phyloP scores from a whole-genome alignment of 1,284 basidiomycete genomes.

The Naganishia albida region DNA sequence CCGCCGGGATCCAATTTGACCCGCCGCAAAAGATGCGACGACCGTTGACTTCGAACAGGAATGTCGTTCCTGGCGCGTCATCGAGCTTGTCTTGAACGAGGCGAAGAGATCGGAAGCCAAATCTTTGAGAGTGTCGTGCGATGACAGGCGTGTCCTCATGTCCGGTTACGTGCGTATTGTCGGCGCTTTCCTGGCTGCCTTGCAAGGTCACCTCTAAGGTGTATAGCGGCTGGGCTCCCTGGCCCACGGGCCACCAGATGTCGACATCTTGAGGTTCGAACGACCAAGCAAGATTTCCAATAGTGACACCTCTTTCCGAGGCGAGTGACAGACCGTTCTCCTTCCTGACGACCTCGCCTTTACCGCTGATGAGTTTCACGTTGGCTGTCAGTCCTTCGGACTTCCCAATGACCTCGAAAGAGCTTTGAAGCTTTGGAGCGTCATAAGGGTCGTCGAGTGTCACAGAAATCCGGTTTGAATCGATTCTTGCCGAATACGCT shows the following conservation, averaged over 20 bases:
- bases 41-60: constrained; percentile 86
- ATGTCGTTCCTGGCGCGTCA: constrained; percentile 72
- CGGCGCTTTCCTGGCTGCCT: constrained; percentile 14
- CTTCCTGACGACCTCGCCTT: constrained; percentile 54
- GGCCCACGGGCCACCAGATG: constrained; percentile 74
- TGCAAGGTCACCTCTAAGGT: constrained; percentile 60
- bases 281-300: constrained; percentile 57
- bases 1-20: constrained; percentile 90
- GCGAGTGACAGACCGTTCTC: constrained; percentile 39
- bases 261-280: constrained; percentile 63
- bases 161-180: neutral
- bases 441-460: constrained; percentile 37
- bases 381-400: neutral
- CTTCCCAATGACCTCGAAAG: constrained; percentile 31
- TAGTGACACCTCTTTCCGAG: constrained; percentile 52
- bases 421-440: constrained; percentile 35
- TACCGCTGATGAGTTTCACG: constrained; percentile 59
- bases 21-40: constrained; percentile 81
- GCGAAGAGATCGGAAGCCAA: constrained; percentile 72
- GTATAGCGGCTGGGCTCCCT: constrained; percentile 77
- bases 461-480: constrained; percentile 59
- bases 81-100: constrained; percentile 73
- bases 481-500: constrained; percentile 64
- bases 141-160: constrained; percentile 9
- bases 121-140: constrained; percentile 57